Percentiles rank a stretch among this genome's conserved stretches.
Evolutionary conservation across 208 protist species (phyloP).

Genomic region (Blastocrithidia nonstop): DNA sequence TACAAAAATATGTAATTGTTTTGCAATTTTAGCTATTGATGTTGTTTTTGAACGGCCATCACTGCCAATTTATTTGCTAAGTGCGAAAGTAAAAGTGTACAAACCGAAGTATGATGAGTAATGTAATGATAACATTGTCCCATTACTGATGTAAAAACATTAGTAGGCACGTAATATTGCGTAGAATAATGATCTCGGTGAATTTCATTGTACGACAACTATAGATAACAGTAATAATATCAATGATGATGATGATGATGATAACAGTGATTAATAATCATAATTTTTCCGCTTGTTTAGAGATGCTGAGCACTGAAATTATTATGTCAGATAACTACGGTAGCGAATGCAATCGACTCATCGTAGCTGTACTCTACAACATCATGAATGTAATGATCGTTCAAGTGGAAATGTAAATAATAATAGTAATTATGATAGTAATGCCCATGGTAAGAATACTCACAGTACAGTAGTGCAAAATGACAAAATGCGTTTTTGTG

Average conservation of each 20-base stretch:
- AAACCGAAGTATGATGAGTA: background rate
- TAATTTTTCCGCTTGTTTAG: conserved; percentile 73
- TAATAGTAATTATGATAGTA: background rate
- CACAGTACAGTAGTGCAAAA: too few relatives aligned
- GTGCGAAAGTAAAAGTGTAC: conserved; percentile 52
- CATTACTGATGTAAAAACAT: background rate
- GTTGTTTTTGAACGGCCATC: conserved; percentile 48
- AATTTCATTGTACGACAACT: background rate
- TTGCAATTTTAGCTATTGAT: conserved; percentile 60
- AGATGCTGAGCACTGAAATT: conserved; percentile 49
- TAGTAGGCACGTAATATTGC: background rate
- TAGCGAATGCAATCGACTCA: too few relatives aligned
- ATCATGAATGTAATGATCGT: too few relatives aligned
- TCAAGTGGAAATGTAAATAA: background rate
- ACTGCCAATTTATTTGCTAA: conserved; percentile 57
- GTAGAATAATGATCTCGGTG: conserved; percentile 2
- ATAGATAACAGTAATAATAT: conserved; percentile 3
- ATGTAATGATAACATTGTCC: background rate
- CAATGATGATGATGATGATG: conserved; percentile 11
- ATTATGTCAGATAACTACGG: conserved; percentile 30
- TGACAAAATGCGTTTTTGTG: conserved; percentile 49
- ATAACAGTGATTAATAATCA: conserved; percentile 8
- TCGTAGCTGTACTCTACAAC: too few relatives aligned
- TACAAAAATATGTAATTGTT: conserved; percentile 2
- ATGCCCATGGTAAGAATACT: background rate